A percentile compares a stretch with the other conserved stretches of the same genome.
phyloP scores from a whole-genome alignment of 768 basidiomycete genomes.

The Lentinula aciculospora region DNA sequence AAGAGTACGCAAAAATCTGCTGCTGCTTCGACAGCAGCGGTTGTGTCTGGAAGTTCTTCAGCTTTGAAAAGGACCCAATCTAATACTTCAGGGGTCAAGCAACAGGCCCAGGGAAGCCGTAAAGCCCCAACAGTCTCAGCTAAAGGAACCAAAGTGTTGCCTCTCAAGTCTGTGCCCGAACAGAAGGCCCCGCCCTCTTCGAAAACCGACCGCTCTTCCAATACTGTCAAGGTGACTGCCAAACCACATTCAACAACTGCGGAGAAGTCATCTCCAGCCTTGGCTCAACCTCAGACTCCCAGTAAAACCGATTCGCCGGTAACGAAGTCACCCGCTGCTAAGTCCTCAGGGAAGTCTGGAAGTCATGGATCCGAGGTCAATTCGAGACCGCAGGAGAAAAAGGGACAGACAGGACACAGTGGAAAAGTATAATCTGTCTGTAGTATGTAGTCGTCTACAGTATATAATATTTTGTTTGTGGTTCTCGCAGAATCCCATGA shows the following conservation, averaged over 20 bases:
- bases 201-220: too few relatives aligned
- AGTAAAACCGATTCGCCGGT: neutral
- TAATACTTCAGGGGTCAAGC: neutral
- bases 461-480: too few relatives aligned
- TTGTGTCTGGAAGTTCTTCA: neutral
- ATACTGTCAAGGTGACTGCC: too few relatives aligned
- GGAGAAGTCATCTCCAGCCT: neutral
- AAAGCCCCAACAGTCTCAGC: neutral
- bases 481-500: neutral
- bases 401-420: neutral
- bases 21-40: neutral
- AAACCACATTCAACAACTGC: too few relatives aligned
- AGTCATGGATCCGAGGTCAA: neutral
- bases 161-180: neutral
- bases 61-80: neutral
- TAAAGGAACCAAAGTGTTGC: neutral
- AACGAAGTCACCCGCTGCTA: neutral
- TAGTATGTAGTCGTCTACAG: too few relatives aligned
- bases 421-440: slow-evolving; percentile 1
- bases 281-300: neutral
- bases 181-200: neutral
- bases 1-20: neutral
- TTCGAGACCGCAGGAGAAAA: neutral
- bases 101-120: neutral
- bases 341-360: neutral